phyloP scores from a whole-genome alignment of 1,284 basidiomycete species.

The Cryptococcus neoformans region DNA sequence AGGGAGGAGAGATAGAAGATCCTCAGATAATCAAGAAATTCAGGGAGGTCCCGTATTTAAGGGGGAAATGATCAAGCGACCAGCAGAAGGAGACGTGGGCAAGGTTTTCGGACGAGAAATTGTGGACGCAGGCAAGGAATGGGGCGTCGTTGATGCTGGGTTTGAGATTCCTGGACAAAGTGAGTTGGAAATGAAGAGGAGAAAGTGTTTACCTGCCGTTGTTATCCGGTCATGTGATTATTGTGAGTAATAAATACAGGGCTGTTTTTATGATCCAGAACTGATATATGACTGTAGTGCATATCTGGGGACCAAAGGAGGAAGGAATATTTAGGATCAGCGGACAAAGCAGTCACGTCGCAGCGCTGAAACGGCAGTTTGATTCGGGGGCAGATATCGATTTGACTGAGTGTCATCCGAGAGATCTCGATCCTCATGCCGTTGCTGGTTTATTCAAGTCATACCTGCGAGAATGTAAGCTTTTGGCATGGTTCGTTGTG shows the following conservation, averaged over 20 bases:
- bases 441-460: constrained; percentile 68
- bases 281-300: constrained; percentile 24
- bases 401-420: constrained; percentile 66
- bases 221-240: constrained; percentile 47
- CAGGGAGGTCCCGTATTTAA: constrained; percentile 22
- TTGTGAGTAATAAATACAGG: constrained; percentile 26
- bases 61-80: constrained; percentile 23
- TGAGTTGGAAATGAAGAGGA: constrained; percentile 28
- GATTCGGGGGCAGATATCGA: constrained; percentile 84
- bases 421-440: constrained; percentile 85
- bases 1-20: constrained; percentile 13
- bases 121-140: constrained; percentile 29
- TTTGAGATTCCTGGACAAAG: constrained; percentile 4
- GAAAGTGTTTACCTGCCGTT: constrained; percentile 44
- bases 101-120: constrained; percentile 41
- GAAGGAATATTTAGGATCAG: constrained; percentile 51
- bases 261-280: not conserved
- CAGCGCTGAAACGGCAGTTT: constrained; percentile 72
- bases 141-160: constrained; percentile 23
- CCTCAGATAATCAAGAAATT: constrained; percentile 8
- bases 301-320: constrained; percentile 48
- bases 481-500: constrained; percentile 17
- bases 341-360: constrained; percentile 58
- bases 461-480: constrained; percentile 52
- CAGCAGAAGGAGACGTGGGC: constrained; percentile 14